A percentile compares a stretch with the other conserved stretches of the same genome.
phyloP scores from a whole-genome alignment of 352 stramenopile species.

The Phytopythium mirpurense region DNA sequence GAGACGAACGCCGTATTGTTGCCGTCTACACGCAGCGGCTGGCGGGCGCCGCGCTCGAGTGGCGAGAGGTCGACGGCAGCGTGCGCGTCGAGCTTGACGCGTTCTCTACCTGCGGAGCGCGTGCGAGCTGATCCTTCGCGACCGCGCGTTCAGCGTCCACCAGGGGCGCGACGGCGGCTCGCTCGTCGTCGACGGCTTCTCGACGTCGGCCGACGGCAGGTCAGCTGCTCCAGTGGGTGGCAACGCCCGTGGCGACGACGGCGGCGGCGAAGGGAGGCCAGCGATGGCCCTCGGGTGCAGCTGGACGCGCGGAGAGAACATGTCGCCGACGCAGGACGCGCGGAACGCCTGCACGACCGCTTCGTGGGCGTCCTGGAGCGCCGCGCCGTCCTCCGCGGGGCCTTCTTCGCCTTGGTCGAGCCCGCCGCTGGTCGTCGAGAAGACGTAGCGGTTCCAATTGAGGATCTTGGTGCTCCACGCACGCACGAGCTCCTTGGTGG shows the following conservation, averaged over 20 bases:
- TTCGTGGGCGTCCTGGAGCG: constrained; percentile 15
- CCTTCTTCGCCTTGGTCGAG: constrained; percentile 3
- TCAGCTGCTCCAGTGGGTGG: neutral
- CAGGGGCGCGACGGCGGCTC: constrained; percentile 4
- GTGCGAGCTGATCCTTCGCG: constrained; percentile 28
- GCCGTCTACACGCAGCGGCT: constrained; percentile 28
- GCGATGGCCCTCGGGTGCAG: neutral
- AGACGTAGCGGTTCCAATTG: constrained; percentile 75
- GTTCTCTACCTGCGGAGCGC: constrained; percentile 14
- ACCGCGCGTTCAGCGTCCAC: constrained; percentile 10
- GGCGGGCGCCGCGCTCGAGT: constrained; percentile 14
- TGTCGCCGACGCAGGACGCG: constrained; percentile 17
- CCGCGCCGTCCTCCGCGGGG: constrained; percentile 6
- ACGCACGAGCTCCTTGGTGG: constrained; percentile 41
- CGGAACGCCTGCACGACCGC: constrained; percentile 33
- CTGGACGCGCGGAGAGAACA: constrained; percentile 15
- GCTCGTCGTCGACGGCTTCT: neutral
- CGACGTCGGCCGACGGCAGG: neutral
- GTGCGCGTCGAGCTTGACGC: constrained; percentile 19
- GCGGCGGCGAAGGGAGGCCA: neutral
- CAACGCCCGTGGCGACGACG: neutral
- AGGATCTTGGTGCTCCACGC: constrained; percentile 47
- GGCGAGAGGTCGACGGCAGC: constrained; percentile 20
- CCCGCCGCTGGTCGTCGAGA: constrained; percentile 10
- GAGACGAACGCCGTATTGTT: constrained; percentile 7